phyloP scores from a whole-genome alignment of 2,329 filamentous ascomycete species.

The Diaporthe ilicicola region DNA sequence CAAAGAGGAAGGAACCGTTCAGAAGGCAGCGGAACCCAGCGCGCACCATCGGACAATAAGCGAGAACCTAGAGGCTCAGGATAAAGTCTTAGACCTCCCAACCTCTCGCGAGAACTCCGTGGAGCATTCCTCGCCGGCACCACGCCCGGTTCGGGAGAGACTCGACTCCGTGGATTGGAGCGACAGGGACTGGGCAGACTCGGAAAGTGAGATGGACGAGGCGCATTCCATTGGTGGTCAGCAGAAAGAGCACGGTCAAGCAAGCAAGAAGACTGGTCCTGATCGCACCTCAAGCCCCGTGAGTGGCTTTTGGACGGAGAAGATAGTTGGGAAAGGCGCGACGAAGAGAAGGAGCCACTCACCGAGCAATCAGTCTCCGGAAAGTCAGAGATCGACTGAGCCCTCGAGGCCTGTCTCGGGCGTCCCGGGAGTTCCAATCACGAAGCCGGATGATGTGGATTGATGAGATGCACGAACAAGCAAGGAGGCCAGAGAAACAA shows the following conservation, averaged over 20 bases:
- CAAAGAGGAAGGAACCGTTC: neutral
- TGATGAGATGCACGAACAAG: neutral
- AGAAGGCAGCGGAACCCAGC: neutral
- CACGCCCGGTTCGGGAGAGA: conserved; percentile 42
- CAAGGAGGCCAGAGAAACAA: neutral
- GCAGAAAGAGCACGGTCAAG: conserved; percentile 14
- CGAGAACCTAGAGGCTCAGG: conserved; percentile 50
- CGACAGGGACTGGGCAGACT: conserved; percentile 70
- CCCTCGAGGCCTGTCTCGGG: neutral
- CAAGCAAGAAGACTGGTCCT: conserved; percentile 36
- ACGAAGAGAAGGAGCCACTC: conserved; percentile 29
- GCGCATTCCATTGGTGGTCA: conserved; percentile 14
- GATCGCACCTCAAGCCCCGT: conserved; percentile 36
- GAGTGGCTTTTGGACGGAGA: conserved; percentile 59
- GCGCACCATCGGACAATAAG: conserved; percentile 38
- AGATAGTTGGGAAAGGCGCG: conserved; percentile 50
- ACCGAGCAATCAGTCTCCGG: neutral
- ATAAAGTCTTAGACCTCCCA: conserved; percentile 57
- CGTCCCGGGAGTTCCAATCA: neutral
- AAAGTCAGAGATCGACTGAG: neutral
- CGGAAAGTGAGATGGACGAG: conserved; percentile 53
- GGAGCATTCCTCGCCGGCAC: conserved; percentile 33
- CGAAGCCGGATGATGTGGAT: conserved; percentile 28
- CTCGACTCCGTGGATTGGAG: conserved; percentile 71
- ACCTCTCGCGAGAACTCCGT: conserved; percentile 26